Percentiles rank a stretch among this genome's conserved stretches.
phyloP scores from a whole-genome alignment of 1,284 basidiomycete species.

The Inonotus obliquus region DNA sequence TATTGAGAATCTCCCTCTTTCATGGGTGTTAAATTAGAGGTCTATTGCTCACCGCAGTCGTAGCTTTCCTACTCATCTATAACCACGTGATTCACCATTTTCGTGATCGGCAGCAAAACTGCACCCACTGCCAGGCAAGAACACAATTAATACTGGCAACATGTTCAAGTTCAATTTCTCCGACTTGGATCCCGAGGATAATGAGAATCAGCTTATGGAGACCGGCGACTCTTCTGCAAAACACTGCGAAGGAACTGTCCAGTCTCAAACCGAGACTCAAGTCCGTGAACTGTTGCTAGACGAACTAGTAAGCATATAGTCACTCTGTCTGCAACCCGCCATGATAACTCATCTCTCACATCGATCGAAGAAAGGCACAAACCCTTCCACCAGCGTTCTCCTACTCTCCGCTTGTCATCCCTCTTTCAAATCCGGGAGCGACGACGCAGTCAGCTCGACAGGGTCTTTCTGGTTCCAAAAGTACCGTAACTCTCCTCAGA shows the following conservation, averaged over 20 bases:
- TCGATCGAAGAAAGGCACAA: slow-evolving; percentile 13
- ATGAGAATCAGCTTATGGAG: neutral
- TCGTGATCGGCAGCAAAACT: too few species aligned
- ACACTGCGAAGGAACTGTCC: neutral
- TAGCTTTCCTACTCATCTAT: too few species aligned
- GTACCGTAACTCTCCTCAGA: slow-evolving; percentile 33
- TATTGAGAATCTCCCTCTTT: too few species aligned
- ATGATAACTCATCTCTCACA: slow-evolving; percentile 10
- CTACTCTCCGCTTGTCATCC: slow-evolving; percentile 19
- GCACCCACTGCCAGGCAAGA: too few species aligned
- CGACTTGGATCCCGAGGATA: slow-evolving; percentile 12
- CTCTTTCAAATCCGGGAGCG: neutral
- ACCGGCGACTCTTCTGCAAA: neutral
- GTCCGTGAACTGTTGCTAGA: slow-evolving; percentile 13
- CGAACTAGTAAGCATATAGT: slow-evolving; percentile 10
- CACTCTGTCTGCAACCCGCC: neutral
- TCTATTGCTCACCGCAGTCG: too few species aligned
- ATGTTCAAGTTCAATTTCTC: slow-evolving; percentile 26
- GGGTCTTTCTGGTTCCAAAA: neutral
- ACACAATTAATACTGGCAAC: too few species aligned
- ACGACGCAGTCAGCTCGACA: too few species aligned
- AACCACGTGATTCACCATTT: too few species aligned
- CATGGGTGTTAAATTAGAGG: too few species aligned
- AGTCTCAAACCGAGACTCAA: slow-evolving; percentile 6
- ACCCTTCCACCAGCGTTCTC: slow-evolving; percentile 20